phyloP scores from a whole-genome alignment of 805 yeast species.

The Pichia nanzhaoensis region DNA sequence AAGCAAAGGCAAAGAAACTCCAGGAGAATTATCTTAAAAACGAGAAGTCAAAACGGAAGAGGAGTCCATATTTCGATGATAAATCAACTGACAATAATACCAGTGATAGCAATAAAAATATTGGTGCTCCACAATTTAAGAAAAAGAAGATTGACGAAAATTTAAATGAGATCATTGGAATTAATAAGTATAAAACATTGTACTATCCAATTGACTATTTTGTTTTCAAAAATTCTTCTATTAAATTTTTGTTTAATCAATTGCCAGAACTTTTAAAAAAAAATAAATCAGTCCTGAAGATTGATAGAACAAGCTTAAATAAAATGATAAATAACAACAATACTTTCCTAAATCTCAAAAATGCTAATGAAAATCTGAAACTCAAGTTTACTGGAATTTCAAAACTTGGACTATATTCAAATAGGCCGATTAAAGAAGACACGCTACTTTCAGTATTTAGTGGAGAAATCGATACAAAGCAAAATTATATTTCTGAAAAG shows the following conservation, averaged over 20 bases:
- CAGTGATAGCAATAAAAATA: constrained; percentile 1
- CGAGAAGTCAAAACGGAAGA: constrained; percentile 28
- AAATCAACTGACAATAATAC: background rate
- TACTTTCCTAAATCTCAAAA: constrained; percentile 35
- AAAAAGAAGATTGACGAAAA: constrained; percentile 31
- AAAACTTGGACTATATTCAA: constrained; percentile 54
- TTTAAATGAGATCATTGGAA: constrained; percentile 35
- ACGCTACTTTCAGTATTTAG: constrained; percentile 52
- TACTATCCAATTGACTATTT: constrained; percentile 41
- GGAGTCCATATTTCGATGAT: constrained; percentile 16
- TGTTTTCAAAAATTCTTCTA: constrained; percentile 37
- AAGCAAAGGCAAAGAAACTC: constrained; percentile 28
- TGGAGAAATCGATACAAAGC: constrained; percentile 68
- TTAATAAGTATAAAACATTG: constrained; percentile 45
- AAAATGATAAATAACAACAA: constrained; percentile 7
- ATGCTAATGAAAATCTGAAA: constrained; percentile 51
- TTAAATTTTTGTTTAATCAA: constrained; percentile 24
- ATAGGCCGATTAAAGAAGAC: constrained; percentile 35
- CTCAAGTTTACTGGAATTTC: constrained; percentile 64
- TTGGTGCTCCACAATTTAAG: constrained; percentile 17
- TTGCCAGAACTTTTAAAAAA: constrained; percentile 22
- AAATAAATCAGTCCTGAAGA: constrained; percentile 20
- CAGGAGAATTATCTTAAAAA: constrained; percentile 29
- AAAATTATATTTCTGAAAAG: constrained; percentile 55
- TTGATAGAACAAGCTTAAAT: constrained; percentile 24